Evolutionary conservation across 805 yeast species (phyloP).

Genomic region (Ogataea naganishii): DNA sequence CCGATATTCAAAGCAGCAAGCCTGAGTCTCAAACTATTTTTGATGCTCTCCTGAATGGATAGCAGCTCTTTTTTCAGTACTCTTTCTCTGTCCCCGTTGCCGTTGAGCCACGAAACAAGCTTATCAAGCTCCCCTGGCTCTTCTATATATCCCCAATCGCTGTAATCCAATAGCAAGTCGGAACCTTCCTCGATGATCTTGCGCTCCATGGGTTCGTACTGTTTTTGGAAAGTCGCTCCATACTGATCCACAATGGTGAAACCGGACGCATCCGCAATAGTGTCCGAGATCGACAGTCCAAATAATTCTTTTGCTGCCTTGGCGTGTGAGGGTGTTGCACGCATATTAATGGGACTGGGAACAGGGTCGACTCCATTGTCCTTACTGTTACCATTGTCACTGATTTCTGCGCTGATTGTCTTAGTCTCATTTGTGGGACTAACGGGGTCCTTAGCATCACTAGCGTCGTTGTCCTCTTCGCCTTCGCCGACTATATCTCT

Average conservation of each 20-base stretch:
- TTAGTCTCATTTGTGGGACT: conserved; percentile 1
- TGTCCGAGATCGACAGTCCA: conserved; percentile 22
- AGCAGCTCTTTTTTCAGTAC: conserved; percentile 53
- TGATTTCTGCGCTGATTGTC: not conserved
- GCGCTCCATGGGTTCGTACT: conserved; percentile 35
- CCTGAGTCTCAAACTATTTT: conserved; percentile 49
- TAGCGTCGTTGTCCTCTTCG: not conserved
- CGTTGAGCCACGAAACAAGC: conserved; percentile 60
- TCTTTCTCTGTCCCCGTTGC: conserved; percentile 68
- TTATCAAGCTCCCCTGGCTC: conserved; percentile 44
- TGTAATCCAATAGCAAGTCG: conserved; percentile 39
- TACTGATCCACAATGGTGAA: conserved; percentile 24
- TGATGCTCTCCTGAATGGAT: conserved; percentile 42
- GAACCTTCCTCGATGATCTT: conserved; percentile 63
- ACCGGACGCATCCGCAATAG: conserved; percentile 14
- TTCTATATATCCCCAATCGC: conserved; percentile 70
- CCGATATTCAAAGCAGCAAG: conserved; percentile 42
- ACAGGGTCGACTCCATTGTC: not conserved
- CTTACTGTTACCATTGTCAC: not conserved
- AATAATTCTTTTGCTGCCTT: conserved; percentile 21
- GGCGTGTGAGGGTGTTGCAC: conserved; percentile 7
- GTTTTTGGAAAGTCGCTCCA: conserved; percentile 24
- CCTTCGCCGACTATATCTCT: conserved; percentile 5
- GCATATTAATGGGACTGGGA: conserved; percentile 1
- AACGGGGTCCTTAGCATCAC: not conserved